Evolutionary conservation across 805 yeast species (phyloP), one percentile per base, ranked within the genome.

Genomic region (Naumovozyma castellii): DNA sequence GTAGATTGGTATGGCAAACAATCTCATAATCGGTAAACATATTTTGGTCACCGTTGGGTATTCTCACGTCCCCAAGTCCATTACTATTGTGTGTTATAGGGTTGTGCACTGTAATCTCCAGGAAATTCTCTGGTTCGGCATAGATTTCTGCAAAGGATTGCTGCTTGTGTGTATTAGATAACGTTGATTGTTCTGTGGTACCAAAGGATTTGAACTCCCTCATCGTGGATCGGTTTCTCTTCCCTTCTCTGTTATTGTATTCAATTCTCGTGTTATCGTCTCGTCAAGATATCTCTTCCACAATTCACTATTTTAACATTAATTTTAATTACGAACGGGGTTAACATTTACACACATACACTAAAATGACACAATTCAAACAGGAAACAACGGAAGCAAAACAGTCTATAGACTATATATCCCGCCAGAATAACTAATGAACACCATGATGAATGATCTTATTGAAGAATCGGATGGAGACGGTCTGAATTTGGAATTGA

Each of bases 21-120:
- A 90, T 76, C 61, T 88, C 97, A 61, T 90, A 90, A 62, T 90
- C 97, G 8, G 97, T 90, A 59, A 71, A 90, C 78, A 80, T 76
- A 29, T 29, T 29, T n/a, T n/a, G 13, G 5, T 29, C 32, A 5
- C 32, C 32, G 13, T 29, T 29, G 5, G 32, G 15, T 12, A 12
- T 29, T 20, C 76, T 72, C 25, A 77, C 63, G 17, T 49, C 40
- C 20, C 47, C 48, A 12, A 43, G 27, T 6, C 49, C 81, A 73
- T 42, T 65, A 1, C 30, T 9, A 47, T 51, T 42, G 33, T 57
- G 61, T 4, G 61, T 57, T 36, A 42, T 50, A 1, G 65, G 62
- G 34, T 54, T 47, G 40, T 68, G 43, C 43, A 87, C 95, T 60
- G 88, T 97, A 28, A 92, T 78, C 62, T 90, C 98, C 32, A 90